These are phyloP conservation scores for Peronospora belbahrii DNA, from an alignment of 352 stramenopile genomes.

Conservation along the genomic window DNA sequence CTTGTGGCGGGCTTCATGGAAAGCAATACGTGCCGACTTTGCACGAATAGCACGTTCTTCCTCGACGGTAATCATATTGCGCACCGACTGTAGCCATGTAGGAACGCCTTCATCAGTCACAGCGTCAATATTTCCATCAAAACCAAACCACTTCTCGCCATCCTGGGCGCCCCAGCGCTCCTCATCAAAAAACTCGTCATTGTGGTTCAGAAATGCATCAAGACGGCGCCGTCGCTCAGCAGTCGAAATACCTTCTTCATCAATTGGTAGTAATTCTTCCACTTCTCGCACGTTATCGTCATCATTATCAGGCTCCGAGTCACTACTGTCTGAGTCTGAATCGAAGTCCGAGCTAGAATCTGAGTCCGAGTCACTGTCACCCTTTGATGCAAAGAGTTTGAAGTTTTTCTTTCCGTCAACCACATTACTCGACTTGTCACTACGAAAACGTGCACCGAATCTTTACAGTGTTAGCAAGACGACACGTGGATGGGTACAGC, in stretches of 20 bases:
- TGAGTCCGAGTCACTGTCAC: constrained; percentile 10
- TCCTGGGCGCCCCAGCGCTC: constrained; percentile 55
- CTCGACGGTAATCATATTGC: constrained; percentile 55
- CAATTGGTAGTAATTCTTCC: constrained; percentile 26
- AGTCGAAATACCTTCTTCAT: constrained; percentile 28
- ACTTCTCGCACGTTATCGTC: constrained; percentile 4
- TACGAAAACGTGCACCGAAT: constrained; percentile 16
- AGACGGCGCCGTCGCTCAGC: constrained; percentile 22
- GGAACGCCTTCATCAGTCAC: constrained; percentile 71
- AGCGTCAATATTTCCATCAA: constrained; percentile 69
- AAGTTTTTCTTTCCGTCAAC: constrained; percentile 1
- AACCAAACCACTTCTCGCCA: constrained; percentile 73
- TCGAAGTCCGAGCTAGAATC: too few species aligned
- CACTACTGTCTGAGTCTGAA: constrained; percentile 26
- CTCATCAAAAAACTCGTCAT: constrained; percentile 61
- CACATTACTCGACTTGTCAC: constrained; percentile 3
- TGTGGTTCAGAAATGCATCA: constrained; percentile 29
- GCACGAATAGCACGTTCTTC: constrained; percentile 58
- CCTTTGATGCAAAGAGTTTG: constrained; percentile 22
- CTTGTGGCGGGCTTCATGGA: constrained; percentile 71
- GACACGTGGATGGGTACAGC: constrained; percentile 5
- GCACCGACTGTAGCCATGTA: constrained; percentile 76
- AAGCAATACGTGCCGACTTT: constrained; percentile 53
- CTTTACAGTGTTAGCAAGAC: constrained; percentile 7
- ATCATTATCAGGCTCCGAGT: constrained; percentile 21